Percentiles rank a stretch among this genome's conserved stretches.
Conservation (phyloP, 495 filamentous ascomycete genomes). For the Penicillium chermesinum region DNA sequence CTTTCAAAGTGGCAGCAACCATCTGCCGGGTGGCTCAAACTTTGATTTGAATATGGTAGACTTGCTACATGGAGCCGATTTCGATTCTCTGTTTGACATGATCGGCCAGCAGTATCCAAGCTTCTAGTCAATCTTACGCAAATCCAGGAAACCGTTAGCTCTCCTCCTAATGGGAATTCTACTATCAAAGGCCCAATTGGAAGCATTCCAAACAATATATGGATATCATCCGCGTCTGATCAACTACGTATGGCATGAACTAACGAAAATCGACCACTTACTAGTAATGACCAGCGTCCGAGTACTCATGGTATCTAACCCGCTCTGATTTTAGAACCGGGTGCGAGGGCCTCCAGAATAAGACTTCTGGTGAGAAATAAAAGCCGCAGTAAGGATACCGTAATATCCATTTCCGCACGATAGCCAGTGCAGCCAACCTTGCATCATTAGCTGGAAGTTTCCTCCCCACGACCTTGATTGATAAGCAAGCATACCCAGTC, state of each 20-base stretch:
- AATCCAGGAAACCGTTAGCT: too few relatives aligned
- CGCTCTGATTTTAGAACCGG: too few relatives aligned
- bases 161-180: too few relatives aligned
- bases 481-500: background rate
- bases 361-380: background rate
- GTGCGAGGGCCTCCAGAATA: too few relatives aligned
- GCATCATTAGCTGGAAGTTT: background rate
- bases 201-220: too few relatives aligned
- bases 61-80: constrained; percentile 33
- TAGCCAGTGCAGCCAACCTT: background rate
- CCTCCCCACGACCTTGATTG: background rate
- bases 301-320: too few relatives aligned
- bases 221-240: too few relatives aligned
- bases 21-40: constrained; percentile 18
- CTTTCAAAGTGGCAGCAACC: constrained; percentile 10
- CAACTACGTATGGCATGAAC: too few relatives aligned
- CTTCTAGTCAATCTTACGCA: constrained; percentile 17
- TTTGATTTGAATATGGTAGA: constrained; percentile 39
- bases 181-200: too few relatives aligned
- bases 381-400: background rate
- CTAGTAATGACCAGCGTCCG: too few relatives aligned
- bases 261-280: too few relatives aligned
- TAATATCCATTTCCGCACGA: background rate
- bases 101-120: constrained; percentile 36
- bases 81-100: constrained; percentile 36